Evolutionary conservation across 176 grass and related monocot genomes (phyloP).

Genomic region (Avena atlantica): DNA sequence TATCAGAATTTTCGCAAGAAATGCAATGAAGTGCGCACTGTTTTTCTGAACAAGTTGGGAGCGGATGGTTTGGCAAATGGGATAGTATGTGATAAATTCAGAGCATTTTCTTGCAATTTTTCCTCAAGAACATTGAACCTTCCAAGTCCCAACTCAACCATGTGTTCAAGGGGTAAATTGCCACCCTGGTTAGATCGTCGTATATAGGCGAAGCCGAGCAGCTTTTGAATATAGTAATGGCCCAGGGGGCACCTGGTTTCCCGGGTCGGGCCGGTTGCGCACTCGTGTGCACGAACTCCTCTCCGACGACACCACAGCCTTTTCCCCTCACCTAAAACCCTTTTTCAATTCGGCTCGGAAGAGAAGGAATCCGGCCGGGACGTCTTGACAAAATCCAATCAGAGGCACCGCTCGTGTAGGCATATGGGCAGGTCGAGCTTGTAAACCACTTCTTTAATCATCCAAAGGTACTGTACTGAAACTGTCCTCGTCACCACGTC

Average conservation of each 20-base stretch:
- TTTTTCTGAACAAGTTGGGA: background rate
- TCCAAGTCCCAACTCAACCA: background rate
- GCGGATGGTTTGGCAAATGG: background rate
- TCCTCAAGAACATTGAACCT: background rate
- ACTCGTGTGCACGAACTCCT: conserved; percentile 87
- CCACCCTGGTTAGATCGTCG: conserved; percentile 33
- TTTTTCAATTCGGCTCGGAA: background rate
- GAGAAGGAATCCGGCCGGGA: conserved; percentile 34
- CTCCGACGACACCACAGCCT: conserved; percentile 45
- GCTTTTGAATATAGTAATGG: conserved; percentile 36
- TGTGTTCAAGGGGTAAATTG: conserved; percentile 5
- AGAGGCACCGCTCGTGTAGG: conserved; percentile 45
- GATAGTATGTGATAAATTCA: background rate
- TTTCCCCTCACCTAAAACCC: conserved; percentile 41
- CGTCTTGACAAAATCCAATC: conserved; percentile 42
- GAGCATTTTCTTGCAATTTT: background rate
- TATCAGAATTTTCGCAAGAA: background rate
- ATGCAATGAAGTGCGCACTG: background rate
- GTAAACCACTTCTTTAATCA: conserved; percentile 24
- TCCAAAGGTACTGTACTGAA: background rate
- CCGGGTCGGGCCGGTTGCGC: conserved; percentile 55
- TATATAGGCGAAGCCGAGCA: conserved; percentile 40
- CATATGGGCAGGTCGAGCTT: conserved; percentile 51
- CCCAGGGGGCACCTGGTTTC: conserved; percentile 52
- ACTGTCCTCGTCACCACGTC: conserved; percentile 43